Conservation (phyloP, 495 filamentous ascomycete species). For the Podospora tetraspora region DNA sequence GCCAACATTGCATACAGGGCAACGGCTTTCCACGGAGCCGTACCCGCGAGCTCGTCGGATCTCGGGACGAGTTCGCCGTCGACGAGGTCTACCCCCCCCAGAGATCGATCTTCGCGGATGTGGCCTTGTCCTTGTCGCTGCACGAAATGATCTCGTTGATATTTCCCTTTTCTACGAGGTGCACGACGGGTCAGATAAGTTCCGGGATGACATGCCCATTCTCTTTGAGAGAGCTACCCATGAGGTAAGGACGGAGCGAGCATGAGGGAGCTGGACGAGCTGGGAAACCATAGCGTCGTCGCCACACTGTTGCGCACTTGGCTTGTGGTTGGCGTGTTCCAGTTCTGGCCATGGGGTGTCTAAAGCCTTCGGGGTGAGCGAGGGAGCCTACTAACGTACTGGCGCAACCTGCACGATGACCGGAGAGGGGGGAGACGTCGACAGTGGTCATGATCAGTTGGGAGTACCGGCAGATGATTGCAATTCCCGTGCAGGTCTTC, state of each 20-base stretch:
- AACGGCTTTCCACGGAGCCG: neutral
- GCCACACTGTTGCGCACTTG: neutral
- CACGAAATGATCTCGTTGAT: neutral
- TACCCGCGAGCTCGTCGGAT: neutral
- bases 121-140: neutral
- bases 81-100: neutral
- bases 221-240: neutral
- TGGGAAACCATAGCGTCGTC: neutral
- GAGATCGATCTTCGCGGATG: neutral
- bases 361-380: neutral
- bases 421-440: neutral
- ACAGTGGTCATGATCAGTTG: neutral
- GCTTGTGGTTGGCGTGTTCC: neutral
- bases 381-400: neutral
- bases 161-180: constrained; percentile 11
- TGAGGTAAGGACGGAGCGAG: neutral
- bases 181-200: neutral
- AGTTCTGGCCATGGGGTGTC: neutral
- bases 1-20: neutral
- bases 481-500: constrained; percentile 1
- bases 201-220: neutral
- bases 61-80: constrained; percentile 5
- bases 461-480: neutral
- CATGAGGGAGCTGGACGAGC: neutral
- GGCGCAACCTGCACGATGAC: neutral